Conservation (phyloP, 768 basidiomycete genomes). For the Stropharia rugosoannulata region DNA sequence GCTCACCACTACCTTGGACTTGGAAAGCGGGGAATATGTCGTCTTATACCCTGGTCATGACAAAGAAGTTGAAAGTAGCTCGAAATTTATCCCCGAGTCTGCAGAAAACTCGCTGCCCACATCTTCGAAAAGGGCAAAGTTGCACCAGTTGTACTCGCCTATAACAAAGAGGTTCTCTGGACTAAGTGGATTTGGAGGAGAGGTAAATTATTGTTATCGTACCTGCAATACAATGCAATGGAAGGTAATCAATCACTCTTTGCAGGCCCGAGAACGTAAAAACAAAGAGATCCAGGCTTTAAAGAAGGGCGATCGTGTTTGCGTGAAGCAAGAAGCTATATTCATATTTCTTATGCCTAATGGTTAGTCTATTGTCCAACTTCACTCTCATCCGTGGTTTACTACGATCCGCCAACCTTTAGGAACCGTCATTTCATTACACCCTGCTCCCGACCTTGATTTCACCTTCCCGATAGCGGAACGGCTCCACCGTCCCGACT, state of each 20-base stretch:
- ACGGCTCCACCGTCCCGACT: slow-evolving; percentile 56
- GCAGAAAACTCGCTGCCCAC: no score
- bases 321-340: slow-evolving; percentile 56
- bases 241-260: neutral
- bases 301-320: slow-evolving; percentile 52
- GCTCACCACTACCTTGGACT: neutral
- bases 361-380: slow-evolving; percentile 25
- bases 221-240: neutral
- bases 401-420: neutral
- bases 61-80: neutral
- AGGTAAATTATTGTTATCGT: slow-evolving; percentile 16
- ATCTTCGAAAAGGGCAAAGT: neutral
- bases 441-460: slow-evolving; percentile 40
- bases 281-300: slow-evolving; percentile 25
- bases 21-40: slow-evolving; percentile 9
- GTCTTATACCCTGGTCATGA: neutral
- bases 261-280: slow-evolving; percentile 22
- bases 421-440: slow-evolving; percentile 63
- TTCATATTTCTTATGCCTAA: slow-evolving; percentile 66
- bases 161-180: slow-evolving; percentile 19
- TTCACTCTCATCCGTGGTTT: neutral
- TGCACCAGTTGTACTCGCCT: slow-evolving; percentile 1
- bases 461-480: slow-evolving; percentile 55
- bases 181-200: slow-evolving; percentile 25
- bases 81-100: neutral